Base-by-base conservation (phyloP, 441 rosid species). In the Omphalea diandra region DNA sequence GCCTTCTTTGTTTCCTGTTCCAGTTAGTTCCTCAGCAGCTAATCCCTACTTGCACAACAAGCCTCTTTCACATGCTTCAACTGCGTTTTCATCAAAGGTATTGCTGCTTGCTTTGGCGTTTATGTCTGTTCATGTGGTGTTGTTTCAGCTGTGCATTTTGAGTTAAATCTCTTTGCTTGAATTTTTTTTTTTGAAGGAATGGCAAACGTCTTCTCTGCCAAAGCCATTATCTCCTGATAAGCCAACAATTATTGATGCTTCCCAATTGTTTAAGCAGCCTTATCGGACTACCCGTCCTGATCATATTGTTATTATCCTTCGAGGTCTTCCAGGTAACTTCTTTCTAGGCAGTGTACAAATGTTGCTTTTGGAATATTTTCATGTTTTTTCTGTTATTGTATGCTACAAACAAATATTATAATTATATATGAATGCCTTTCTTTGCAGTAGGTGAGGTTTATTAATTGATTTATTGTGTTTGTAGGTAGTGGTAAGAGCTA, bases 401-500 rank as follows among this genome's bases (percentile, higher is more conserved):
- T 54, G 71, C 32, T 44, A 41, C 56, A 40, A 12, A 58, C n/a
- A 5, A 31, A 11, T 40, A n/a, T 38, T 15, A 10, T 11, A 20
- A 32, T 22, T 17, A 41, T 10, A 26, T 47, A 65, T 69, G 56
- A 44, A 58, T 58, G 36, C 49, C 53, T 7, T 35, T 20, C 53
- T 7, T 35, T 20, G 67, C 58, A 38, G 47, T 60, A 18, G 52
- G 24, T 38, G 27, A 24, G 9, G 60, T 26, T 49, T 7, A 57
- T 40, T 6, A 29, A 36, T 29, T 24, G 3, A 7, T 40, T 15
- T 77, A 12, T 55, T 76, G 41, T 61, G 49, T 46, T 69, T 75
- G 62, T 59, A 90, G 97, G 97, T 74, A 91, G 98, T 66, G 98
- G 98, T 70, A 94, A 94, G 84, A 94, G 96, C 84, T 94, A 94